Conservation (phyloP, 1,139 yeast species). For the Yamadazyma aaseri region DNA sequence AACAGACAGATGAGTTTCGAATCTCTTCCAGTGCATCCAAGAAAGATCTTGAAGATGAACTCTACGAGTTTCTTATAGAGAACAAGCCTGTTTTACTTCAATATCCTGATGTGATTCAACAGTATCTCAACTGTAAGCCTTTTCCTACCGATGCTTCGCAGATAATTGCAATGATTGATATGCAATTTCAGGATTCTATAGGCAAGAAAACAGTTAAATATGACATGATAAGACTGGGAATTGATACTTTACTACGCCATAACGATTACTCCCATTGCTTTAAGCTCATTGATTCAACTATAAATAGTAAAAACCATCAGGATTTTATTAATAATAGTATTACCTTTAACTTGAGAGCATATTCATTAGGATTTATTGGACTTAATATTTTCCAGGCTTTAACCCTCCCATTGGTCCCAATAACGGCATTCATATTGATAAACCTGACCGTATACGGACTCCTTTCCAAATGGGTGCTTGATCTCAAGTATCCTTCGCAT, state of each 20-base stretch:
- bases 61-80: not conserved
- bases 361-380: constrained; percentile 3
- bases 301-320: constrained; percentile 5
- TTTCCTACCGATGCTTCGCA: constrained; percentile 19
- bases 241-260: constrained; percentile 24
- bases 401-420: constrained; percentile 6
- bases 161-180: constrained; percentile 14
- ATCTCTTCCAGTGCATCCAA: not conserved
- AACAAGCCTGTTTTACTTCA: not conserved
- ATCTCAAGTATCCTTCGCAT: constrained; percentile 16
- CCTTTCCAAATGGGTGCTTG: constrained; percentile 6
- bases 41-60: constrained; percentile 2
- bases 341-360: not conserved
- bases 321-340: not conserved
- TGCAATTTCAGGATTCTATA: constrained; percentile 12
- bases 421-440: not conserved
- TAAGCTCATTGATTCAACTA: constrained; percentile 29
- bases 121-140: constrained; percentile 24
- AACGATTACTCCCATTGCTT: constrained; percentile 37
- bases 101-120: constrained; percentile 6
- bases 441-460: constrained; percentile 3
- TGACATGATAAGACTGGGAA: constrained; percentile 16
- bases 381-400: constrained; percentile 3
- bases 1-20: constrained; percentile 1
- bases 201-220: constrained; percentile 5